Evolutionary conservation across 306 rosid species (phyloP), one percentile per base, ranked within the genome.

Genomic region (Ormosia emarginata): DNA sequence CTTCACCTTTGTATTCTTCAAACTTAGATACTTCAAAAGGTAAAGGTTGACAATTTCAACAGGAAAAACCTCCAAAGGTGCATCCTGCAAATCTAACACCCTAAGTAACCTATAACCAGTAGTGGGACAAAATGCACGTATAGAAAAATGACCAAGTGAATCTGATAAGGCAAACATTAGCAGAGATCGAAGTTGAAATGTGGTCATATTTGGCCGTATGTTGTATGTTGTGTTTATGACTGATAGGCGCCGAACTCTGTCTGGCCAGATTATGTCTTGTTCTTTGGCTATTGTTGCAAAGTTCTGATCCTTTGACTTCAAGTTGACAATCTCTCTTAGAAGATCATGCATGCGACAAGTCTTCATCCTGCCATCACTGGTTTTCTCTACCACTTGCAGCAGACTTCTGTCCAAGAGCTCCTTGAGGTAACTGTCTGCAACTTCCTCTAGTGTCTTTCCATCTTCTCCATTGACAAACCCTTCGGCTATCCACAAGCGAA

Each of bases 401-500:
- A 91, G 75, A 74, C 91, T 88, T 77, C 89, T 75, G 83, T 87
- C 69, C 83, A 91, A 43, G 37, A 91, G 86, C 87, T 89, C 94
- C 71, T 84, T 82, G 50, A 91, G 83, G 74, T 91, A 91, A 77
- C 85, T 65, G 46, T 84, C 88, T 57, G 91, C 95, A 78, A 91
- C 90, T 85, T 89, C 93, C 66, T 84, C 87, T 3, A 8, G 46
- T 17, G 90, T 91, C 78, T 34, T 84, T 44, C 91, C 90, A 47
- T 87, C 88, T 75, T 57, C 86, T 32, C 64, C 86, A 17, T 32
- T 69, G 17, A 91, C 90, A 84, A 91, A 87, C 6, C 91, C 93
- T 84, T 91, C 93, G 7, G 95, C 93, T 75, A 89, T 81, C 95
- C 93, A 87, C 68, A 91, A 13, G 11, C 90, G 88, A 81, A 89